Percentiles rank a stretch among this genome's conserved stretches.
phyloP scores from a whole-genome alignment of 768 basidiomycete genomes.

The Dioszegia hungarica region DNA sequence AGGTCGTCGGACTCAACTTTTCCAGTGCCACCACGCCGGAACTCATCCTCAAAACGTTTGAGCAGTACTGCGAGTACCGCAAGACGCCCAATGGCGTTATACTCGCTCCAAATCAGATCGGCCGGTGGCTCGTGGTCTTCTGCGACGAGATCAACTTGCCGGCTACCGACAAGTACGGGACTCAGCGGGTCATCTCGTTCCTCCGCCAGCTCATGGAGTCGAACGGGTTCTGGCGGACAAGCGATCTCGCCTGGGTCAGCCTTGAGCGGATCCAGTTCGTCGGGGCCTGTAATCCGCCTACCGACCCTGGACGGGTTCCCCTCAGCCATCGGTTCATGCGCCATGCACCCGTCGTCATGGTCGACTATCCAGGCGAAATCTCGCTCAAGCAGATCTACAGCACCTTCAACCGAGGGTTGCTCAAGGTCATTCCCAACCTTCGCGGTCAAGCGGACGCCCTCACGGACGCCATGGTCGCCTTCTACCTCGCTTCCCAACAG shows the following conservation, averaged over 20 bases:
- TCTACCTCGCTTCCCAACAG: slow-evolving; percentile 90
- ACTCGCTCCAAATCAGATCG: slow-evolving; percentile 87
- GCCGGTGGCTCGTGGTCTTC: slow-evolving; percentile 98
- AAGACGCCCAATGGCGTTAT: slow-evolving; percentile 98
- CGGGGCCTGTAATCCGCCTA: slow-evolving; percentile 97
- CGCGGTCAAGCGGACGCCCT: slow-evolving; percentile 89
- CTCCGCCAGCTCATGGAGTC: slow-evolving; percentile 92
- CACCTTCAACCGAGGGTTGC: slow-evolving; percentile 90
- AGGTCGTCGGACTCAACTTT: slow-evolving; percentile 97
- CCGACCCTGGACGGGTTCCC: slow-evolving; percentile 98
- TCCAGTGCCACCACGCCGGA: slow-evolving; percentile 98
- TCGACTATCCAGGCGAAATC: slow-evolving; percentile 95
- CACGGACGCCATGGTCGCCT: slow-evolving; percentile 93
- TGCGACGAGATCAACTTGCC: slow-evolving; percentile 99
- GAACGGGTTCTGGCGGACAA: slow-evolving; percentile 89
- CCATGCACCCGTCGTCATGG: slow-evolving; percentile 96
- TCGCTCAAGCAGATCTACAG: slow-evolving; percentile 98
- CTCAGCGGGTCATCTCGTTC: slow-evolving; percentile 97
- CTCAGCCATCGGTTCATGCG: slow-evolving; percentile 95
- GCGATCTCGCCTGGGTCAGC: slow-evolving; percentile 94
- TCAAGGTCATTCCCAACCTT: slow-evolving; percentile 91
- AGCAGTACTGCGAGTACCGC: slow-evolving; percentile 98
- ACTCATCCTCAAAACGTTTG: slow-evolving; percentile 96
- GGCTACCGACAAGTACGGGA: slow-evolving; percentile 94
- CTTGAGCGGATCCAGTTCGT: slow-evolving; percentile 99